phyloP scores from a whole-genome alignment of 805 yeast species.

The Middelhovenomyces tepae region DNA sequence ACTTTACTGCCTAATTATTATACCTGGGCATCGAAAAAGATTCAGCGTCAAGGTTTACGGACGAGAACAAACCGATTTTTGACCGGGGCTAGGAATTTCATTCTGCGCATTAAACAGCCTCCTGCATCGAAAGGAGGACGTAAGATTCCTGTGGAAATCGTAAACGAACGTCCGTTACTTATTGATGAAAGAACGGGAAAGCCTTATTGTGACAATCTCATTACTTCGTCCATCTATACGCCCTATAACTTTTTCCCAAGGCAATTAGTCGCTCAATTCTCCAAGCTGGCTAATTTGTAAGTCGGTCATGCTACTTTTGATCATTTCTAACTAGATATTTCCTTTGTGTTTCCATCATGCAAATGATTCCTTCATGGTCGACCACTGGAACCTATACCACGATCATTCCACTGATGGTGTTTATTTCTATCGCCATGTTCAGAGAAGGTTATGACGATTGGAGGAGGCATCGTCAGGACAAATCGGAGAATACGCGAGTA shows the following conservation, averaged over 20 bases:
- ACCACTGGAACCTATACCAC: constrained; percentile 95
- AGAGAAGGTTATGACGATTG: constrained; percentile 94
- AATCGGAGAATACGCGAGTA: constrained; percentile 62
- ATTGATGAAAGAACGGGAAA: constrained; percentile 61
- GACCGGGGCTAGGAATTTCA: constrained; percentile 16
- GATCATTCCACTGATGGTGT: constrained; percentile 76
- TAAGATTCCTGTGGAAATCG: constrained; percentile 54
- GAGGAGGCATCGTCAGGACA: constrained; percentile 77
- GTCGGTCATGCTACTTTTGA: constrained; percentile 5
- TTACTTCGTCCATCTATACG: constrained; percentile 84
- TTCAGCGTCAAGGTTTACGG: constrained; percentile 8
- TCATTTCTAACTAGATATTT: constrained; percentile 42
- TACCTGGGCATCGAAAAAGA: constrained; percentile 18
- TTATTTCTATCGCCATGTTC: constrained; percentile 79
- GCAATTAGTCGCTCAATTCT: constrained; percentile 83
- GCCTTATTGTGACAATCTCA: constrained; percentile 57
- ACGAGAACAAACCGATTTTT: constrained; percentile 5
- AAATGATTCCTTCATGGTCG: constrained; percentile 95
- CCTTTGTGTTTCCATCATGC: constrained; percentile 81
- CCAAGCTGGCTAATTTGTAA: constrained; percentile 75
- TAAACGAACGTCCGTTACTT: constrained; percentile 32
- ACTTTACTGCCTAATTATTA: constrained; percentile 20
- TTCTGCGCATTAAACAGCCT: constrained; percentile 20
- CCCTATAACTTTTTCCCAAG: constrained; percentile 75
- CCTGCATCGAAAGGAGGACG: constrained; percentile 64